A percentile compares a stretch with the other conserved stretches of the same genome.
These are phyloP conservation scores for Neopestalotiopsis clavispora DNA, from an alignment of 2,329 filamentous ascomycete species.

Conservation along the genomic window DNA sequence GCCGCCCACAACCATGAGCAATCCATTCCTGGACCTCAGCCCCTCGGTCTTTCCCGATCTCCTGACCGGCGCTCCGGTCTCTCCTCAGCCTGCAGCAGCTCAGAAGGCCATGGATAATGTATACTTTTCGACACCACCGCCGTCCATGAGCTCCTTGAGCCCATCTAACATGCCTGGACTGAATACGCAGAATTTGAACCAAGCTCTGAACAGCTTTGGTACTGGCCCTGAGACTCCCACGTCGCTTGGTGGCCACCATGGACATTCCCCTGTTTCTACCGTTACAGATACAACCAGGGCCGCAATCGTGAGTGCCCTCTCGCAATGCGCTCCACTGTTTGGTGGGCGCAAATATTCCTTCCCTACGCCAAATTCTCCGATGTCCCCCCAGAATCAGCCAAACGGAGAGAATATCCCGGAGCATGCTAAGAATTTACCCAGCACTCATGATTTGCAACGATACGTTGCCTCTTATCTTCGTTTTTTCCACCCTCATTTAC, in stretches of 20 bases:
- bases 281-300: slow-evolving; percentile 69
- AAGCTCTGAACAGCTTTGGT: slow-evolving; percentile 64
- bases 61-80: slow-evolving; percentile 72
- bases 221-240: slow-evolving; percentile 74
- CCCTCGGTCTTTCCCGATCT: slow-evolving; percentile 79
- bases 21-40: slow-evolving; percentile 78
- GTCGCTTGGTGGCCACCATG: slow-evolving; percentile 68
- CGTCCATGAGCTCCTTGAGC: slow-evolving; percentile 75
- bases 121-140: slow-evolving; percentile 80
- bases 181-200: slow-evolving; percentile 64
- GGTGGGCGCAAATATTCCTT: slow-evolving; percentile 69
- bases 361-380: slow-evolving; percentile 58
- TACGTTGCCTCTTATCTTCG: slow-evolving; percentile 89
- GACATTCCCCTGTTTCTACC: slow-evolving; percentile 63
- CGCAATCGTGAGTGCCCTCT: slow-evolving; percentile 64
- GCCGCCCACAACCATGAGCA: slow-evolving; percentile 66
- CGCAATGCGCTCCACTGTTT: slow-evolving; percentile 57
- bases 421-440: slow-evolving; percentile 69
- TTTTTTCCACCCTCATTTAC: slow-evolving; percentile 92
- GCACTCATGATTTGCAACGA: slow-evolving; percentile 83
- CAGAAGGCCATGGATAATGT: slow-evolving; percentile 75
- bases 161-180: slow-evolving; percentile 72
- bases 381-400: slow-evolving; percentile 56
- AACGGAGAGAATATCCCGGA: slow-evolving; percentile 54
- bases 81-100: slow-evolving; percentile 72